Conservation (phyloP, 495 filamentous ascomycete genomes). For the Penicillium paxilli region DNA sequence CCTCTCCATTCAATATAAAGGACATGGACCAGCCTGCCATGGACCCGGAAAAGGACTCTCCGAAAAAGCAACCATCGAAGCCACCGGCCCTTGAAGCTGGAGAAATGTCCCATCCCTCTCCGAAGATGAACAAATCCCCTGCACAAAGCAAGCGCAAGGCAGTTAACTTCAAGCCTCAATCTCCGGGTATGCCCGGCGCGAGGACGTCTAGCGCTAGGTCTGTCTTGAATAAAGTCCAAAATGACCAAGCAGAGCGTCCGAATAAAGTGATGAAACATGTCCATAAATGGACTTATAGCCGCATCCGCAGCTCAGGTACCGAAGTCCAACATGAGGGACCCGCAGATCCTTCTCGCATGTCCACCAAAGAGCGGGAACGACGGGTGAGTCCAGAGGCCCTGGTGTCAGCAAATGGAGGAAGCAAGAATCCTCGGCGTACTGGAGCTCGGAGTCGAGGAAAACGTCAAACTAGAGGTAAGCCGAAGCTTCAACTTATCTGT, state of each 20-base stretch:
- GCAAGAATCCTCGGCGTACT: not conserved
- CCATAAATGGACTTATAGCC: slow-evolving; percentile 28
- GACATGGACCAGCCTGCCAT: slow-evolving; percentile 1
- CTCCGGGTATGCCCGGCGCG: not conserved
- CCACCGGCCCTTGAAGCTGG: not conserved
- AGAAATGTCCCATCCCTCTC: not conserved
- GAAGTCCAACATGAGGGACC: slow-evolving; percentile 8
- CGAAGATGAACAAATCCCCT: not conserved
- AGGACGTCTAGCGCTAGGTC: not conserved
- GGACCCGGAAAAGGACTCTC: not conserved
- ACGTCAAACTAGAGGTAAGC: slow-evolving; percentile 30
- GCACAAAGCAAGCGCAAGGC: slow-evolving; percentile 18
- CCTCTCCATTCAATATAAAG: not conserved
- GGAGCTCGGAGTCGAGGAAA: slow-evolving; percentile 16
- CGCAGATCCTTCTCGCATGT: not conserved
- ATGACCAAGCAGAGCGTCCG: slow-evolving; percentile 3
- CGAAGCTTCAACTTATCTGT: not conserved
- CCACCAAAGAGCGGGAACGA: slow-evolving; percentile 4
- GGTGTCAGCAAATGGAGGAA: slow-evolving; percentile 20
- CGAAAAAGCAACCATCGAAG: not conserved
- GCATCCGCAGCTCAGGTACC: slow-evolving; percentile 12
- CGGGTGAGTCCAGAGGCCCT: slow-evolving; percentile 20
- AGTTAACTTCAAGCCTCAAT: slow-evolving; percentile 28
- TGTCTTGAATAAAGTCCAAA: not conserved
- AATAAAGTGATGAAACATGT: slow-evolving; percentile 19